phyloP scores from a whole-genome alignment of 106 monocot species.

The Dendrobium catenatum region DNA sequence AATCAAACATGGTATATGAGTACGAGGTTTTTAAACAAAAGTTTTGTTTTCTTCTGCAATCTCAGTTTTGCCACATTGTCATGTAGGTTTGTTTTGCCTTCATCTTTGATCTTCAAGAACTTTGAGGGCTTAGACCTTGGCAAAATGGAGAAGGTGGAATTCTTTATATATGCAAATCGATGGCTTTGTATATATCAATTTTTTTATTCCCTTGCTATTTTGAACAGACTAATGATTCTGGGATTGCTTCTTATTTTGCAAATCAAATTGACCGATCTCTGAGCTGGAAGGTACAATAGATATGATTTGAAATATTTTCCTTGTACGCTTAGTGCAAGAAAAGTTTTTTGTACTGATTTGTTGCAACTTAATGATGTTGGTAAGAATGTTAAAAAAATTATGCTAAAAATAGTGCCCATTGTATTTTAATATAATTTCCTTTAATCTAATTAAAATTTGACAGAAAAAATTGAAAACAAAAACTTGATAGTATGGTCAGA shows the following conservation, averaged over 20 bases:
- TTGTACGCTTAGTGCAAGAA: not conserved
- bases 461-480: not conserved
- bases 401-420: not conserved
- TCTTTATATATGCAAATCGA: not conserved
- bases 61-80: not conserved
- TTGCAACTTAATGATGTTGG: too few relatives aligned
- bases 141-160: constrained; percentile 40
- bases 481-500: too few relatives aligned
- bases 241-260: constrained; percentile 49
- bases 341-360: too few relatives aligned
- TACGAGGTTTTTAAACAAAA: not conserved
- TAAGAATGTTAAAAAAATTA: too few relatives aligned
- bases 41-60: not conserved
- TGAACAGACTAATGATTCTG: constrained; percentile 53
- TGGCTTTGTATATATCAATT: not conserved
- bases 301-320: not conserved
- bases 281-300: constrained; percentile 54
- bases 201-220: not conserved
- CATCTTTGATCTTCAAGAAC: constrained; percentile 47
- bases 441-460: not conserved
- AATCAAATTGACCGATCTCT: constrained; percentile 53
- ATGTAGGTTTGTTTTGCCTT: constrained; percentile 52
- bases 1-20: not conserved
- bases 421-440: not conserved
- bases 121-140: constrained; percentile 57